phyloP scores from a whole-genome alignment of 2,329 filamentous ascomycete species.

The Ophiostoma sp. region DNA sequence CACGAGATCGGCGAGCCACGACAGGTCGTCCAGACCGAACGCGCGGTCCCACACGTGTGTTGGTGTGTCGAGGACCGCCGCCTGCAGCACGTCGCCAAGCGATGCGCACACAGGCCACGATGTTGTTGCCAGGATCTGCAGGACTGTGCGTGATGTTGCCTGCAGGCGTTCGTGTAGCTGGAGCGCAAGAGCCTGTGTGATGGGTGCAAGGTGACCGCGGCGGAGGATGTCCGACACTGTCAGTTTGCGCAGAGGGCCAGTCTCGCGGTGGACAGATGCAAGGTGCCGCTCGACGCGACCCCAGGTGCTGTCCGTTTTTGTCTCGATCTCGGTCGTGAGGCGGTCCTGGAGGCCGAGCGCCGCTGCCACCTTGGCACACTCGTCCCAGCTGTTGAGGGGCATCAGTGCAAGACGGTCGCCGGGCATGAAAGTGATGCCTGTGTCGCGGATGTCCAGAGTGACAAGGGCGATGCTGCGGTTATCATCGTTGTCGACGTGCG shows the following conservation, averaged over 20 bases:
- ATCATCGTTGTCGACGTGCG: slow-evolving; percentile 44
- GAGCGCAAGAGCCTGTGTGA: slow-evolving; percentile 48
- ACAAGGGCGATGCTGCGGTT: slow-evolving; percentile 40
- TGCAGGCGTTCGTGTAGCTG: slow-evolving; percentile 45
- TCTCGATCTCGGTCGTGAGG: slow-evolving; percentile 39
- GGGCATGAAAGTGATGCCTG: slow-evolving; percentile 49
- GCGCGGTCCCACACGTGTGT: slow-evolving; percentile 47
- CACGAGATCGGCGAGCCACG: slow-evolving; percentile 45
- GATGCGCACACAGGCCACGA: slow-evolving; percentile 50
- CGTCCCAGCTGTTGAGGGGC: slow-evolving; percentile 51
- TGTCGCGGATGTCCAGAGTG: slow-evolving; percentile 48
- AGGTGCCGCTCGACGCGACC: slow-evolving; percentile 35
- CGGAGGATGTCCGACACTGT: slow-evolving; percentile 47
- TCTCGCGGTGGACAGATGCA: slow-evolving; percentile 3
- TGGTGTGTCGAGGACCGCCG: slow-evolving; percentile 45
- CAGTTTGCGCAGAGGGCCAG: slow-evolving; percentile 30
- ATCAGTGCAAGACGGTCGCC: slow-evolving; percentile 51
- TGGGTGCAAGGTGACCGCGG: slow-evolving; percentile 47
- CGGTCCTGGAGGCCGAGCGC: slow-evolving; percentile 46
- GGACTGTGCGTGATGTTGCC: slow-evolving; percentile 46
- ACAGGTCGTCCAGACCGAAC: slow-evolving; percentile 40
- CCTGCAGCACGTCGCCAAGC: slow-evolving; percentile 47
- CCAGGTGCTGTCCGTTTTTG: slow-evolving; percentile 39
- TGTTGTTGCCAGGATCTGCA: slow-evolving; percentile 45
- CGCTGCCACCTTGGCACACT: slow-evolving; percentile 50